Percentiles rank a stretch among this genome's conserved stretches.
phyloP scores from a whole-genome alignment of 176 grass and related monocot genomes.

The Echinochloa phyllopogon region DNA sequence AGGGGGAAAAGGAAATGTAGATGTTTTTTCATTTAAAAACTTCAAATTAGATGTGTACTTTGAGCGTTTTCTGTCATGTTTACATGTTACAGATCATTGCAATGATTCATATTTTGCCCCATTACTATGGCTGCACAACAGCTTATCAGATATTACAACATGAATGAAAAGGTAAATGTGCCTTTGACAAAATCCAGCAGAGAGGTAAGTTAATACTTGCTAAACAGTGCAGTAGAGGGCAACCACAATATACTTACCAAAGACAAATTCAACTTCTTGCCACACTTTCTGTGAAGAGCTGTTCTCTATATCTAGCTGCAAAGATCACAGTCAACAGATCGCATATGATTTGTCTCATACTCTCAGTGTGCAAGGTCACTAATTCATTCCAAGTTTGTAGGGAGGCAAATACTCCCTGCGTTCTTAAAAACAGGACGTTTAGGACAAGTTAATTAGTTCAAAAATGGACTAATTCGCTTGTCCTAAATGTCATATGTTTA shows the following conservation, averaged over 20 bases:
- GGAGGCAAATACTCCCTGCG: not conserved
- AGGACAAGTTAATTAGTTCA: too few species aligned
- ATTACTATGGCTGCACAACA: not conserved
- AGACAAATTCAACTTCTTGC: constrained; percentile 94
- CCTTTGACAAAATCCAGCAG: constrained; percentile 2
- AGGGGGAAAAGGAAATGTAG: not conserved
- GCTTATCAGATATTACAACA: not conserved
- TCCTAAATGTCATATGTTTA: too few species aligned
- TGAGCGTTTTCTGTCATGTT: not conserved
- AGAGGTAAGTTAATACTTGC: constrained; percentile 13
- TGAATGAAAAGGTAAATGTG: not conserved
- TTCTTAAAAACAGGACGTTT: too few species aligned
- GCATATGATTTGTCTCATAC: not conserved
- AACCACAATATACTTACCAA: constrained; percentile 65
- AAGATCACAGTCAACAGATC: constrained; percentile 42
- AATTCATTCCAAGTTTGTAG: constrained; percentile 22
- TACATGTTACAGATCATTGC: not conserved
- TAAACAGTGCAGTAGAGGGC: constrained; percentile 16
- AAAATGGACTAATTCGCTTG: too few species aligned
- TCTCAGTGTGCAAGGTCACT: constrained; percentile 1
- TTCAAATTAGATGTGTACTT: constrained; percentile 8
- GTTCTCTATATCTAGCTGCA: constrained; percentile 96
- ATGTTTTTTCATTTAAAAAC: constrained; percentile 6
- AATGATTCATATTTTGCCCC: constrained; percentile 1
- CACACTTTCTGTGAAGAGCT: constrained; percentile 86